phyloP scores from a whole-genome alignment of 768 basidiomycete species.

The Xerocomellus dryophilus region DNA sequence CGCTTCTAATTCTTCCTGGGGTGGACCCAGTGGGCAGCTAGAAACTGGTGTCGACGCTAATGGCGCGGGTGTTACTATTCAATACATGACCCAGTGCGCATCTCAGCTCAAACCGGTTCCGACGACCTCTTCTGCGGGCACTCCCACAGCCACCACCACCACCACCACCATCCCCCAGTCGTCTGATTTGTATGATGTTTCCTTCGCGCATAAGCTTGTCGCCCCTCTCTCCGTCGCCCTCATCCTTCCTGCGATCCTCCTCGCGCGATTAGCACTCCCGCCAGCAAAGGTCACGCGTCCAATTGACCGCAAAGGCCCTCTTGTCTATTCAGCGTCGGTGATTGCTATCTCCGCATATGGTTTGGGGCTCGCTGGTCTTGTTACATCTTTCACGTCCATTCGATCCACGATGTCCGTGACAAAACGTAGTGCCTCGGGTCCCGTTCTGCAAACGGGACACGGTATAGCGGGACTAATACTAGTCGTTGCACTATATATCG shows the following conservation, averaged over 20 bases:
- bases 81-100: constrained; percentile 63
- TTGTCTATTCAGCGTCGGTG: constrained; percentile 38
- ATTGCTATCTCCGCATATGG: constrained; percentile 50
- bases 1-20: constrained; percentile 58
- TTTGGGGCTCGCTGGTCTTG: constrained; percentile 61
- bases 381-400: constrained; percentile 59
- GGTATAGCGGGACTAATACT: constrained; percentile 63
- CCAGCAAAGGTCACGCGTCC: constrained; percentile 26
- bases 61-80: constrained; percentile 62
- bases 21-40: constrained; percentile 62
- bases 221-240: constrained; percentile 49
- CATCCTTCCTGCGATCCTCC: constrained; percentile 41
- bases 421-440: constrained; percentile 33
- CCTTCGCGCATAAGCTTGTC: constrained; percentile 44
- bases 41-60: constrained; percentile 60
- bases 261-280: constrained; percentile 42
- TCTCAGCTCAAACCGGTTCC: constrained; percentile 30
- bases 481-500: constrained; percentile 56
- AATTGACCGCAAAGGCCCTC: constrained; percentile 22
- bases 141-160: constrained; percentile 11
- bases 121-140: constrained; percentile 19
- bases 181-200: constrained; percentile 39
- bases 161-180: constrained; percentile 7
- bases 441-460: constrained; percentile 55
- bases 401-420: constrained; percentile 24